These are phyloP conservation scores for Xylariaceae sp. DNA, from an alignment of 2,329 filamentous ascomycete species.

Conservation along the genomic window DNA sequence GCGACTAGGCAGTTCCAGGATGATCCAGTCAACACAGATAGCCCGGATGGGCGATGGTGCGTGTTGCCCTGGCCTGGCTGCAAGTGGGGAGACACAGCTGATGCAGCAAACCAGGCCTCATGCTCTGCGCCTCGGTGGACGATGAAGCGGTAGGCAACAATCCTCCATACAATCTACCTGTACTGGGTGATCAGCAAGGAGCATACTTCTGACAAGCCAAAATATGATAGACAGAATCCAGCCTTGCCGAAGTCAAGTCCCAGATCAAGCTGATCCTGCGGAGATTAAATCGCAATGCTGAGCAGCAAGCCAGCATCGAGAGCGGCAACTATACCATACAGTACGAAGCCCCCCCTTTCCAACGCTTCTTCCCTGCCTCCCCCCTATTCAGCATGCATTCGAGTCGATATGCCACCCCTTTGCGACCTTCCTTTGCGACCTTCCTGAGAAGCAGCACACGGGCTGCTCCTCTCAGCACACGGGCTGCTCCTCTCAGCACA, in stretches of 20 bases:
- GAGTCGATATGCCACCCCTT: too few relatives aligned
- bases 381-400: too few relatives aligned
- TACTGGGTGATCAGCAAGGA: too few relatives aligned
- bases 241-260: slow-evolving; percentile 79
- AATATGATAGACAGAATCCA: slow-evolving; percentile 52
- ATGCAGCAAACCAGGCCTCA: slow-evolving; percentile 57
- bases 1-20: slow-evolving; percentile 35
- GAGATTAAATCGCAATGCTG: slow-evolving; percentile 79
- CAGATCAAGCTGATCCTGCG: slow-evolving; percentile 88
- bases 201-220: too few relatives aligned
- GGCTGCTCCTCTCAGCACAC: too few relatives aligned
- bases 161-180: too few relatives aligned
- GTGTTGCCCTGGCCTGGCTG: slow-evolving; percentile 8
- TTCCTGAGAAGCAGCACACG: too few relatives aligned
- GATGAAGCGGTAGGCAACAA: slow-evolving; percentile 54
- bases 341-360: slow-evolving; percentile 40
- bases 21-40: slow-evolving; percentile 93
- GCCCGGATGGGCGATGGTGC: slow-evolving; percentile 75
- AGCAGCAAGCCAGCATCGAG: slow-evolving; percentile 88
- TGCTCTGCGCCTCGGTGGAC: slow-evolving; percentile 91
- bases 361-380: not conserved
- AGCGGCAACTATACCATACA: slow-evolving; percentile 75
- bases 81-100: slow-evolving; percentile 10
- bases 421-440: too few relatives aligned
- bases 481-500: too few relatives aligned